phyloP scores from a whole-genome alignment of 2,329 filamentous ascomycete genomes.

The Beauveria sp. region DNA sequence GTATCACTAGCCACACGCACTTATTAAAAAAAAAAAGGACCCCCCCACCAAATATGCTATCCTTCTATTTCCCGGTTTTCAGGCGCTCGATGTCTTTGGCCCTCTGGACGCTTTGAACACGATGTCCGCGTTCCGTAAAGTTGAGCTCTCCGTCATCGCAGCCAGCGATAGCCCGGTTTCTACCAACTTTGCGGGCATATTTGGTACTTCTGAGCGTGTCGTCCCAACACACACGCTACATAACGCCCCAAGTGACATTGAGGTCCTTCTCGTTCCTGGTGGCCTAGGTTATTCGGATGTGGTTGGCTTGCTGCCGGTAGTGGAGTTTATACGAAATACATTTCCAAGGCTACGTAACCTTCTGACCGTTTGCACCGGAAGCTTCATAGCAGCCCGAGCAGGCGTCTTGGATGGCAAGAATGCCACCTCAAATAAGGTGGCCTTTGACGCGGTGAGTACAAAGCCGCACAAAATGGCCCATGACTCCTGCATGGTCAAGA shows the following conservation, averaged over 20 bases:
- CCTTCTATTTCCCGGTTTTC: not conserved
- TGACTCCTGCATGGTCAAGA: no score
- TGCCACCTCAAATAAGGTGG: slow-evolving; percentile 51
- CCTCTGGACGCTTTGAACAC: not conserved
- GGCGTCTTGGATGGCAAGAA: slow-evolving; percentile 45
- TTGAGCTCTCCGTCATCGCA: not conserved
- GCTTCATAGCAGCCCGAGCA: slow-evolving; percentile 40
- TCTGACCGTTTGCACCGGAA: slow-evolving; percentile 52
- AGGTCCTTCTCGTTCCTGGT: slow-evolving; percentile 44
- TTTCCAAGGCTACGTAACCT: slow-evolving; percentile 38
- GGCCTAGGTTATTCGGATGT: slow-evolving; percentile 53
- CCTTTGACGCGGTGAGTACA: not conserved
- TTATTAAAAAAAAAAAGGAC: no score
- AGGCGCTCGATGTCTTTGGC: not conserved
- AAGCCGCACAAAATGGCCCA: no score
- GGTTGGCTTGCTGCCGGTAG: slow-evolving; percentile 21
- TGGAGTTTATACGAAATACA: slow-evolving; percentile 32
- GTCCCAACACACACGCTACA: not conserved
- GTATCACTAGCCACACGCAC: no score
- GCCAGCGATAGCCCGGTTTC: not conserved
- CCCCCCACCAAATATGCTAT: slow-evolving; percentile 10
- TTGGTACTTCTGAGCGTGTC: not conserved
- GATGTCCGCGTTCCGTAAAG: not conserved
- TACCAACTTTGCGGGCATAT: not conserved
- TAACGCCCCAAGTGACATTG: not conserved